Percentiles rank a stretch among this genome's conserved stretches.
Evolutionary conservation across 805 yeast genomes (phyloP).

Genomic region (Lipomyces mesembrius): DNA sequence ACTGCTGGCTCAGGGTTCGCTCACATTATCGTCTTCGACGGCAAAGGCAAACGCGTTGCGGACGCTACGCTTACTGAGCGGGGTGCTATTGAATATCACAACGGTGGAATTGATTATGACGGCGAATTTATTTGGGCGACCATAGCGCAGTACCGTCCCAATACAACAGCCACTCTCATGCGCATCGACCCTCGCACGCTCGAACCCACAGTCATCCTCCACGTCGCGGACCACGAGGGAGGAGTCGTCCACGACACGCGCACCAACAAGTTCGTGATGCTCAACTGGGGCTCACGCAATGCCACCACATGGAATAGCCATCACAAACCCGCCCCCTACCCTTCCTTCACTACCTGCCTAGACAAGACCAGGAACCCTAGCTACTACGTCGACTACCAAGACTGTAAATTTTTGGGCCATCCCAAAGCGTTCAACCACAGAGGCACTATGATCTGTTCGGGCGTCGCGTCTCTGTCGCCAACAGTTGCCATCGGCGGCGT

Average conservation of each 20-base stretch:
- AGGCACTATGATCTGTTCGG: slow-evolving; percentile 20
- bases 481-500: slow-evolving; percentile 11
- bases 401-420: slow-evolving; percentile 25
- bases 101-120: slow-evolving; percentile 27
- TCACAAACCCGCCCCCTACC: slow-evolving; percentile 6
- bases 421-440: slow-evolving; percentile 5
- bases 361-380: slow-evolving; percentile 12
- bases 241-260: slow-evolving; percentile 19
- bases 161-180: slow-evolving; percentile 21
- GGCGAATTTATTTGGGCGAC: slow-evolving; percentile 24
- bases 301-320: slow-evolving; percentile 11
- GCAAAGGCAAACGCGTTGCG: slow-evolving; percentile 18
- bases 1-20: slow-evolving; percentile 21
- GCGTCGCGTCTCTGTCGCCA: slow-evolving; percentile 13
- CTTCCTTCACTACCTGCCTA: slow-evolving; percentile 5
- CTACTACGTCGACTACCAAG: slow-evolving; percentile 25
- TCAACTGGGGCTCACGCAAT: slow-evolving; percentile 26
- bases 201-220: slow-evolving; percentile 13
- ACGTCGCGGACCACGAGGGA: slow-evolving; percentile 22
- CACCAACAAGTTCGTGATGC: slow-evolving; percentile 11
- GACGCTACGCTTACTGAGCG: slow-evolving; percentile 21
- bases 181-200: slow-evolving; percentile 20
- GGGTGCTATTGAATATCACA: slow-evolving; percentile 17
- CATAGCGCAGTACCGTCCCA: slow-evolving; percentile 23
- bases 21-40: slow-evolving; percentile 20